Evolutionary conservation across 2,329 filamentous ascomycete genomes (phyloP), one percentile per base, ranked within the genome.

Genomic region (Phaeosphaeria sp.): DNA sequence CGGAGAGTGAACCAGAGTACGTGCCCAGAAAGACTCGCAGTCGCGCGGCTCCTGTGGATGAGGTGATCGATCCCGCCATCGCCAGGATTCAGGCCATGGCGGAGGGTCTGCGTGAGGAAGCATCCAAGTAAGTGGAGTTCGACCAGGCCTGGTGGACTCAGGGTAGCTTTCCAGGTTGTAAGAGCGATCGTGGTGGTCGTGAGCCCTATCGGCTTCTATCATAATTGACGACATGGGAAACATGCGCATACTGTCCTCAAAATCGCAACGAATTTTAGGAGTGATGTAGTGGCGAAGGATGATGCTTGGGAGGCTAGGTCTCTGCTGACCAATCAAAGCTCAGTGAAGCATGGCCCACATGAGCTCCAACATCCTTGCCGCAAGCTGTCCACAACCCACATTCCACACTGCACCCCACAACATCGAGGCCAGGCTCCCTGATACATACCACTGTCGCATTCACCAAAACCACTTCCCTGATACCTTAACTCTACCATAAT

Each of bases 21-120:
- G 47, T 59, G n/a, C 53, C 61, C 6, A 64, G 52, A 50, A 68
- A 62, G 51, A 60, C 57, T 6, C 59, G 53, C 43, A 63, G 60
- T 52, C 55, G 61, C 13, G 47, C 52, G 22, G 22, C 27, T 3
- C 51, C 48, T 11, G 42, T 60, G 8, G 15, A 51, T 7, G 45
- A 52, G 20, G 21, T 17, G 8, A 11, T 49, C 20, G 43, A 44
- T 24, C 48, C 48, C 2, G 36, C 21, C 25, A n/a, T 42, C 8
- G 33, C 48, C 20, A 13, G 48, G 13, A 50, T 50, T n/a, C 7
- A 50, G 33, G 48, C 30, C 33, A 40, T 50, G 48, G n/a, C 48
- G n/a, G 36, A 50, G 17, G 30, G 20, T 8, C 11, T 25, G 20
- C 48, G 36, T 27, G 33, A 15, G n/a, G 22, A 48, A 30, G 24